A percentile compares a stretch with the other conserved stretches of the same genome.
These are phyloP conservation scores for Pezicula radicicola DNA, from an alignment of 2,329 filamentous ascomycete species.

Conservation along the genomic window DNA sequence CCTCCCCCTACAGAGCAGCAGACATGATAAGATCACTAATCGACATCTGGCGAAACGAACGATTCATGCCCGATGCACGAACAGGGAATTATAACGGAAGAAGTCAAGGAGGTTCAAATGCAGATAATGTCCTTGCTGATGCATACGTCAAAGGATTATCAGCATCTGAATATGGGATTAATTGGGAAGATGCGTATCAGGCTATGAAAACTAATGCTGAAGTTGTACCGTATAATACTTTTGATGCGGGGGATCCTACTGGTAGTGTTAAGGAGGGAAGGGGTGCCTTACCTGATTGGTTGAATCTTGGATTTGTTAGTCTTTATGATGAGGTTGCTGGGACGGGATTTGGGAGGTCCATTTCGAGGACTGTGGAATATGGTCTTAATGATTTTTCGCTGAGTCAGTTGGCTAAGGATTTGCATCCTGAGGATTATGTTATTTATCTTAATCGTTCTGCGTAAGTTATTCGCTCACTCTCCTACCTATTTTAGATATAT, in stretches of 20 bases:
- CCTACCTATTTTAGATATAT: no score
- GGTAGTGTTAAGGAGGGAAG: slow-evolving; percentile 64
- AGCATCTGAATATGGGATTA: slow-evolving; percentile 52
- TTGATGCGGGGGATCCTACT: slow-evolving; percentile 46
- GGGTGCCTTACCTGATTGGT: slow-evolving; percentile 66
- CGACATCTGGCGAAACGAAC: slow-evolving; percentile 62
- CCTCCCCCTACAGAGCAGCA: slow-evolving; percentile 59
- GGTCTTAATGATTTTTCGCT: slow-evolving; percentile 65
- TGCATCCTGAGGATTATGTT: slow-evolving; percentile 36
- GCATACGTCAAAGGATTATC: slow-evolving; percentile 69
- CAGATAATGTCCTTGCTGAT: slow-evolving; percentile 68
- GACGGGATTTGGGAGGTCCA: slow-evolving; percentile 43
- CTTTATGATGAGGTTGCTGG: slow-evolving; percentile 38
- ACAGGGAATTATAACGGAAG: slow-evolving; percentile 66
- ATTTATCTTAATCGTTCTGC: slow-evolving; percentile 47
- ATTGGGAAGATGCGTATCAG: slow-evolving; percentile 59
- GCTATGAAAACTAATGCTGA: slow-evolving; percentile 68
- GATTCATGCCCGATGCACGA: slow-evolving; percentile 61
- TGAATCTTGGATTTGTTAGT: slow-evolving; percentile 60
- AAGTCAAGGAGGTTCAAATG: slow-evolving; percentile 65
- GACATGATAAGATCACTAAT: slow-evolving; percentile 63
- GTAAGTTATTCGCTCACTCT: background rate
- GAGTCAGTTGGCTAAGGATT: slow-evolving; percentile 57
- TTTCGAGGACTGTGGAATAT: slow-evolving; percentile 64
- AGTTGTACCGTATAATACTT: slow-evolving; percentile 52